phyloP scores from a whole-genome alignment of 2,329 filamentous ascomycete species.

The Penicillium carneum region DNA sequence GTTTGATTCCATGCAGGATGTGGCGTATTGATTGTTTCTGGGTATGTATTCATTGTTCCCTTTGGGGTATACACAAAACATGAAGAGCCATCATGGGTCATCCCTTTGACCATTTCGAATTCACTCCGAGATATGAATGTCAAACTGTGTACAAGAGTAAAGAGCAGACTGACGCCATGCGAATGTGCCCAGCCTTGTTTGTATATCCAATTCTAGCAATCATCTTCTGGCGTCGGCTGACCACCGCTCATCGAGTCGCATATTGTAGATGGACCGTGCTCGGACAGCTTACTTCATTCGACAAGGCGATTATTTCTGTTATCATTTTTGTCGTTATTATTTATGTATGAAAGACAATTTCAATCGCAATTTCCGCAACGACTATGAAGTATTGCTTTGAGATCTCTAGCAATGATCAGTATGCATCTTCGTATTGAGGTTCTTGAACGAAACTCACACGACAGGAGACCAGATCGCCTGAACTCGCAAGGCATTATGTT shows the following conservation, averaged over 20 bases:
- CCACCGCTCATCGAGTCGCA: neutral
- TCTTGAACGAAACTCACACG: neutral
- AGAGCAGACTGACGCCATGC: neutral
- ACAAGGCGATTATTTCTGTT: conserved; percentile 1
- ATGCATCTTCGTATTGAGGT: neutral
- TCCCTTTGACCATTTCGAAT: neutral
- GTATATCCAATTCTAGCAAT: neutral
- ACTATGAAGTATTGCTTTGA: neutral
- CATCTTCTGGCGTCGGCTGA: neutral
- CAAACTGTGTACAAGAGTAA: conserved; percentile 6
- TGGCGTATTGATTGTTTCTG: conserved; percentile 7
- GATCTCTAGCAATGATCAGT: neutral
- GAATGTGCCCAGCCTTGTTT: neutral
- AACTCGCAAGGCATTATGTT: neutral
- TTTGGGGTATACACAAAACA: neutral
- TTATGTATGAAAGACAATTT: neutral
- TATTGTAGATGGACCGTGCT: neutral
- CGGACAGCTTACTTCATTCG: neutral
- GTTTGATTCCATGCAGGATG: conserved; percentile 3
- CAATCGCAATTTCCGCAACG: neutral
- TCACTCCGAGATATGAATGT: neutral
- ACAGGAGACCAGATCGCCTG: neutral
- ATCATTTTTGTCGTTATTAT: neutral
- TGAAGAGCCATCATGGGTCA: neutral
- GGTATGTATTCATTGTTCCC: neutral